Evolutionary conservation across 2,329 filamentous ascomycete species (phyloP).

Genomic region (Curvularia sp.): DNA sequence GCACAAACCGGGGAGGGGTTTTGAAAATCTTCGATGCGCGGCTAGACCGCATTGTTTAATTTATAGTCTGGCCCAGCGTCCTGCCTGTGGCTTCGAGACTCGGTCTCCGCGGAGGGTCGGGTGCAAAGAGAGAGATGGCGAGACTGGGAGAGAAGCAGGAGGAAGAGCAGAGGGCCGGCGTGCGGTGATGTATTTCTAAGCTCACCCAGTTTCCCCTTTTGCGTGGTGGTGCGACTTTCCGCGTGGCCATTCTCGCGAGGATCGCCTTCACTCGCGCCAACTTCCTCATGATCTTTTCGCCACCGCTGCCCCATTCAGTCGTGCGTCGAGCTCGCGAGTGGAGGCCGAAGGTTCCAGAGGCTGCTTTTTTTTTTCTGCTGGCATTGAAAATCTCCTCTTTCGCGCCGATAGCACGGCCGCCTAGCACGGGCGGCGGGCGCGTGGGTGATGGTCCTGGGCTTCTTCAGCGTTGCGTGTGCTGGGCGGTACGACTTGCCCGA

Average conservation of each 20-base stretch:
- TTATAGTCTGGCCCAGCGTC: conserved; percentile 10
- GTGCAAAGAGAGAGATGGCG: neutral
- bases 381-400: neutral
- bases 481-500: neutral
- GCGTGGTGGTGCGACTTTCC: neutral
- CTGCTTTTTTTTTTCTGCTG: neutral
- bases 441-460: neutral
- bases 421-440: neutral
- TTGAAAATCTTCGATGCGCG: conserved; percentile 14
- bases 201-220: neutral
- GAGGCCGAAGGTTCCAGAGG: conserved; percentile 1
- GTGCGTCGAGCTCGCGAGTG: too few relatives aligned
- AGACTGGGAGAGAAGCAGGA: neutral
- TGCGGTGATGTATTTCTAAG: conserved; percentile 3
- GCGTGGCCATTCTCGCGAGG: neutral
- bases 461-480: neutral
- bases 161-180: neutral
- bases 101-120: conserved; percentile 10
- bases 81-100: neutral
- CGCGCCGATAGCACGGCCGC: conserved; percentile 7
- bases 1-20: conserved; percentile 12
- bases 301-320: neutral
- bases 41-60: conserved; percentile 21
- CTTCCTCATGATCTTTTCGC: neutral
- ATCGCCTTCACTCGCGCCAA: conserved; percentile 1